Percentiles rank a stretch among this genome's conserved stretches.
Evolutionary conservation across 2,329 filamentous ascomycete genomes (phyloP).

Genomic region (Ilyonectria sp.): DNA sequence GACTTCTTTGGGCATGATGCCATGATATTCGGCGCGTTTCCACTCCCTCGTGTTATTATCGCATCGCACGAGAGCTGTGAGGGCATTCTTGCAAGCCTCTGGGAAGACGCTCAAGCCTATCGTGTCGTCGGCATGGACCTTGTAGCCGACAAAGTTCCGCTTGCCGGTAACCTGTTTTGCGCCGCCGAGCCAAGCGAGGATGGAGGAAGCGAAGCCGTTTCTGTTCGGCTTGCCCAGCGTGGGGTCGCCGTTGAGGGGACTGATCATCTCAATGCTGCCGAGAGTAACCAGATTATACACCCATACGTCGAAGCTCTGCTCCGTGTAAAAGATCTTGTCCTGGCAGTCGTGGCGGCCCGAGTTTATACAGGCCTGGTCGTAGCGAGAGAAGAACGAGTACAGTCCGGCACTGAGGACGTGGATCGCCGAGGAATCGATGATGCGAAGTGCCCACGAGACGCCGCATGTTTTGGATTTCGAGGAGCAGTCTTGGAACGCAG

Average conservation of each 20-base stretch:
- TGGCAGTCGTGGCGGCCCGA: constrained; percentile 41
- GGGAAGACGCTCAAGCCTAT: constrained; percentile 8
- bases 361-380: constrained; percentile 47
- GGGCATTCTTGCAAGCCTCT: constrained; percentile 21
- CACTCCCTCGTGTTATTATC: constrained; percentile 12
- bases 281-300: constrained; percentile 44
- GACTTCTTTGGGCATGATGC: constrained; percentile 12
- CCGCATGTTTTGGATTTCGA: constrained; percentile 32
- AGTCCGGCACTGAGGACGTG: constrained; percentile 47
- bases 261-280: constrained; percentile 38
- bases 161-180: constrained; percentile 25
- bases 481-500: constrained; percentile 12
- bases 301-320: constrained; percentile 42
- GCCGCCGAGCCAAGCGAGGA: constrained; percentile 40
- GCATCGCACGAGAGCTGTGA: constrained; percentile 23
- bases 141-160: constrained; percentile 34
- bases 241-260: constrained; percentile 26
- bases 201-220: constrained; percentile 40
- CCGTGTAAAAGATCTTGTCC: constrained; percentile 33
- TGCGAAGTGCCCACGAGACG: constrained; percentile 44
- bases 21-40: constrained; percentile 12
- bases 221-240: constrained; percentile 30
- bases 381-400: constrained; percentile 48
- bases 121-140: constrained; percentile 7
- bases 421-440: constrained; percentile 40